A percentile compares a stretch with the other conserved stretches of the same genome.
phyloP scores from a whole-genome alignment of 305 asterid genomes.

The Solanum hybrid region DNA sequence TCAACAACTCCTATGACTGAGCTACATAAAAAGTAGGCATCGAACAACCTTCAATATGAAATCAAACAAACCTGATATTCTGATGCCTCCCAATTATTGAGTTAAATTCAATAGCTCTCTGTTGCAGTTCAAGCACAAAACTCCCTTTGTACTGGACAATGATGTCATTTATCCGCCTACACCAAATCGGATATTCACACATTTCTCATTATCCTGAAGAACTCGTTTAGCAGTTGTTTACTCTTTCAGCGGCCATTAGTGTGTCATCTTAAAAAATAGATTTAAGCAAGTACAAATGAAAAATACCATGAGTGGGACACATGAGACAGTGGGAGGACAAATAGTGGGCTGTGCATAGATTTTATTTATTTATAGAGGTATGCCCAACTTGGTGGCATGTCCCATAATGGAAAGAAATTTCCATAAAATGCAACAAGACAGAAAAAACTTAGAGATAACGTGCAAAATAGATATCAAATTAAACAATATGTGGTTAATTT shows the following conservation, averaged over 20 bases:
- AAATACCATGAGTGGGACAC: background rate
- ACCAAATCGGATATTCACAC: slow-evolving; percentile 13
- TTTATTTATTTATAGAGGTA: background rate
- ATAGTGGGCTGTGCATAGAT: background rate
- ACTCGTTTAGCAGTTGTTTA: background rate
- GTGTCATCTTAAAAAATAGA: background rate
- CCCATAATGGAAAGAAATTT: background rate
- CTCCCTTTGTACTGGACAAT: slow-evolving; percentile 60
- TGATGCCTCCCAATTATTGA: slow-evolving; percentile 69
- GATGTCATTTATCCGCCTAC: slow-evolving; percentile 75
- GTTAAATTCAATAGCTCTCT: slow-evolving; percentile 89
- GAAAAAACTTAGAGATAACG: background rate
- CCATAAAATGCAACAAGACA: background rate
- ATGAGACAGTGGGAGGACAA: background rate
- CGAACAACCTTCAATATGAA: background rate
- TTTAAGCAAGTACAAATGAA: background rate
- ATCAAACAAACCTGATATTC: slow-evolving; percentile 57
- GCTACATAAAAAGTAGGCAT: background rate
- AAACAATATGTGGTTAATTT: background rate
- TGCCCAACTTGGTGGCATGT: background rate
- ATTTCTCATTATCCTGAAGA: background rate
- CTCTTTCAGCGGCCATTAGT: background rate
- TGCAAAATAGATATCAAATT: background rate
- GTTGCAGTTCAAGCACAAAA: slow-evolving; percentile 89
- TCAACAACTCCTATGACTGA: background rate